A percentile compares a stretch with the other conserved stretches of the same genome.
phyloP scores from a whole-genome alignment of 805 yeast genomes.

The Lipomyces orientalis region DNA sequence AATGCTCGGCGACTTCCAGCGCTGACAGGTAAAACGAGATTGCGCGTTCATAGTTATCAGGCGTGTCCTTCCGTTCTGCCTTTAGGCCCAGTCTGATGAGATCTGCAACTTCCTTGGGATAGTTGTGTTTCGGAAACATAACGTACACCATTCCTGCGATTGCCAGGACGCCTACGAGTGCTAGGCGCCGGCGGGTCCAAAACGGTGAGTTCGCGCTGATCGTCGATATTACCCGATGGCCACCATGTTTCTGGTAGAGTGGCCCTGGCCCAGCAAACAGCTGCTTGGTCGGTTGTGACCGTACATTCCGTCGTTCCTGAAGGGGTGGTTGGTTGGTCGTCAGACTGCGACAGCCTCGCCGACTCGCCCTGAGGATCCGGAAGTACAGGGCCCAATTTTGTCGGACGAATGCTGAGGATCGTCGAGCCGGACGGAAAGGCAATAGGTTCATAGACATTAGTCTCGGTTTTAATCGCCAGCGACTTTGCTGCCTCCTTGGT shows the following conservation, averaged over 20 bases:
- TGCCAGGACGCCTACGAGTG: constrained; percentile 9
- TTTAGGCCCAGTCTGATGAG: constrained; percentile 75
- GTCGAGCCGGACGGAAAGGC: background rate
- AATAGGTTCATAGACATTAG: background rate
- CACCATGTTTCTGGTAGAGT: background rate
- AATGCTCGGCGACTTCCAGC: constrained; percentile 61
- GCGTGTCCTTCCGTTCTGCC: constrained; percentile 64
- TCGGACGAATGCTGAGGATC: background rate
- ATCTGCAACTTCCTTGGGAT: constrained; percentile 70
- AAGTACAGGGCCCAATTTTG: background rate
- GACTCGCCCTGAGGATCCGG: background rate
- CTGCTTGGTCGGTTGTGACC: background rate
- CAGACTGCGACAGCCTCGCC: background rate
- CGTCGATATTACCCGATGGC: background rate
- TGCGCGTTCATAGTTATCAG: constrained; percentile 59
- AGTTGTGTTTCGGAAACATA: constrained; percentile 42
- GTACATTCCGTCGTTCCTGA: background rate
- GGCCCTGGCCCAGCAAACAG: background rate
- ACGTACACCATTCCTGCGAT: constrained; percentile 8
- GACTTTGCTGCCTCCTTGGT: background rate
- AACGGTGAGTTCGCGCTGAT: background rate
- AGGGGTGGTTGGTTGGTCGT: background rate
- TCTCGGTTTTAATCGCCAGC: background rate
- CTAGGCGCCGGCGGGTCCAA: constrained; percentile 13
- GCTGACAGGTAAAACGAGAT: constrained; percentile 77